Base-by-base conservation (phyloP, 192 early-diverging fungal species). In the Gryganskiella cystojenkinii region DNA sequence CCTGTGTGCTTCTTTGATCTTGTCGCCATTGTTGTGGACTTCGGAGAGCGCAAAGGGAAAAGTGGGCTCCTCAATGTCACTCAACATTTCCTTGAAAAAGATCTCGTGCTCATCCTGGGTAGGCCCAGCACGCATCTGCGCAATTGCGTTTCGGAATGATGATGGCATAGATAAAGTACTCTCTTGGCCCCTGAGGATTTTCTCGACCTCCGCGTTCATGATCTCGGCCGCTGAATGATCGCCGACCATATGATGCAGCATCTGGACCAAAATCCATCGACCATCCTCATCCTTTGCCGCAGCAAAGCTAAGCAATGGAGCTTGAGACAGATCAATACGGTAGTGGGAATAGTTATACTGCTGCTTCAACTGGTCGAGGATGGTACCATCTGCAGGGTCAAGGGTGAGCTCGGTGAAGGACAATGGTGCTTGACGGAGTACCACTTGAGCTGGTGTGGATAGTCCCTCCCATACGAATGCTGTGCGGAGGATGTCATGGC, bases 401-500 rank as follows among this genome's bases (percentile, higher is more conserved):
- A 64, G 17, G 4, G 61, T 13, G 2, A 64, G 61, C 13, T 64
- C 61, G 2, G 22, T 9, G 8, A 64, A 3, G 2, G 61, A 19
- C 1, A 64, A 22, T 17, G 47, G 17, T 1, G 50, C 34, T 22
- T 7, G 3, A 7, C 61, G 27, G 13, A 10, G 20, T 3, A 64
- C 61, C 2, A 64, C 61, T 42, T 64, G 61, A 0, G 50, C 61
- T 22, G 61, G 42, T 9, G 47, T 52, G 22, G 61, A 63, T 4
- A 64, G 1, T 5, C 15, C 31, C 30, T 64, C 31, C 50, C 50
- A 64, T 19, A 64, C 19, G 4, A 64, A 10, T 34, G 50, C 27
- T 0, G 61, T 64, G 3, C 61, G 45, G 0, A 64, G 33, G 13
- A 64, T 53, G 15, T 64, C 61, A 33, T 64, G 47, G n/a, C 61